These are phyloP conservation scores for Chlamydomonas schloesseri DNA, from an alignment of 139 green algal species.

Conservation along the genomic window DNA sequence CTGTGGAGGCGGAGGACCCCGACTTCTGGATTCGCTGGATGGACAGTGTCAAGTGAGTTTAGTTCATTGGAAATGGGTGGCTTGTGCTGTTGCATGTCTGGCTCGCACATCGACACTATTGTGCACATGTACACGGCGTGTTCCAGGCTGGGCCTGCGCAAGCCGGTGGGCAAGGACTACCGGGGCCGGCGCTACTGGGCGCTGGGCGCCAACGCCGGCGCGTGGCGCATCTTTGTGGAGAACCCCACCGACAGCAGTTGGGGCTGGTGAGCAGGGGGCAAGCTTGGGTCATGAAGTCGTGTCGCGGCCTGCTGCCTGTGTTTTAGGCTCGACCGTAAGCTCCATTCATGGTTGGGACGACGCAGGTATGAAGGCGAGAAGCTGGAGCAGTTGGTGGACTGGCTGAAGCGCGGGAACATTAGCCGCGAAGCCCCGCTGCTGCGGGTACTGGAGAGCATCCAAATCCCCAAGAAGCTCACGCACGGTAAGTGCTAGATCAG, in stretches of 20 bases:
- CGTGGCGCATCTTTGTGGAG: constrained; percentile 83
- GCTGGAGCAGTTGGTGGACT: constrained; percentile 53
- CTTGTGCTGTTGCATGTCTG: too few species aligned
- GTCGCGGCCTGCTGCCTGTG: too few species aligned
- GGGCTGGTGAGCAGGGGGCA: constrained; percentile 54
- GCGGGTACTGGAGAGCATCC: constrained; percentile 62
- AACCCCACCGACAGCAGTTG: constrained; percentile 68
- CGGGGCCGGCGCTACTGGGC: constrained; percentile 84
- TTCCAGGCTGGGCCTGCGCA: constrained; percentile 76
- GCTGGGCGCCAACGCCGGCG: constrained; percentile 72
- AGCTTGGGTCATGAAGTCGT: too few species aligned
- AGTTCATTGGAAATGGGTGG: too few species aligned
- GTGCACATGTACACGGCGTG: too few species aligned
- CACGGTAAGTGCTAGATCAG: constrained; percentile 17
- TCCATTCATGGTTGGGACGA: background rate
- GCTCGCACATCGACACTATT: too few species aligned
- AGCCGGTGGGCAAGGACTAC: constrained; percentile 76
- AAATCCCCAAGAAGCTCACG: constrained; percentile 60
- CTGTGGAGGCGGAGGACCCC: constrained; percentile 27
- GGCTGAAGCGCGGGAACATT: constrained; percentile 59
- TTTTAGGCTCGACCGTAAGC: too few species aligned
- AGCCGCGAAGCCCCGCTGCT: constrained; percentile 67
- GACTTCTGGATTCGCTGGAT: constrained; percentile 48
- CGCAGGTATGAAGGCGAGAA: constrained; percentile 61
- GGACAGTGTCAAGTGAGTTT: constrained; percentile 49